Evolutionary conservation across 176 grass and related monocot genomes (phyloP), one percentile per base, ranked within the genome.

Genomic region (Hsuehochloa calcarea): DNA sequence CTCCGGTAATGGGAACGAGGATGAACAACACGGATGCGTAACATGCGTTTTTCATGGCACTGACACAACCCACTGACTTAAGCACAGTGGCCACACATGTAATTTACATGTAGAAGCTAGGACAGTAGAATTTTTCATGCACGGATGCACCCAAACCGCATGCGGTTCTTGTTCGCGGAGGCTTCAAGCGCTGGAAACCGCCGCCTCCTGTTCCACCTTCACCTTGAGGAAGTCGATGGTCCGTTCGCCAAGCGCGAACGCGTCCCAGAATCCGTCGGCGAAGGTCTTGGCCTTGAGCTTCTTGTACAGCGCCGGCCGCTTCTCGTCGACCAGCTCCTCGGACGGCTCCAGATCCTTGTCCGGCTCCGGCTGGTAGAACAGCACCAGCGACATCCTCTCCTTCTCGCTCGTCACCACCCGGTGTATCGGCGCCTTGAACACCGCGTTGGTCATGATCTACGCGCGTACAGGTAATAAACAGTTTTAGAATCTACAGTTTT

Each of bases 301-400:
- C 40, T 1, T 89, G 74, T 94, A 94, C 70, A 77, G 12, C 10
- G 83, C 72, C 26, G 89, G 92, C 0, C 52, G 11, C 0, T 39
- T 22, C 25, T 40, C 68, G 16, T 6, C 80, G 23, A 94, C 86
- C 0, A 94, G 75, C 79, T 86, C 83, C 8, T 83, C 74, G 0
- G 47, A 84, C 12, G 92, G 86, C 68, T 17, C 54, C 1, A 94
- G 81, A 3, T 71, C 50, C 45, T 1, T 64, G 5, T 91, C 19
- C 60, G 80, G 68, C 80, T 94, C 82, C 8, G 81, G 87, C 71
- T 87, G 85, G 68, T 88, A 88, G 62, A 93, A 90, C 29, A 88
- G 12, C 9, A 65, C 88, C 1, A 85, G 43, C 56, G 91, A 79
- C 31, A 88, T 81, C 58, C 91, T 60, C 77, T 93, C 78, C 54